Percentiles rank a stretch among this genome's conserved stretches.
Evolutionary conservation across 2,329 filamentous ascomycete genomes (phyloP).

Genomic region (Atkinsonella texensis): DNA sequence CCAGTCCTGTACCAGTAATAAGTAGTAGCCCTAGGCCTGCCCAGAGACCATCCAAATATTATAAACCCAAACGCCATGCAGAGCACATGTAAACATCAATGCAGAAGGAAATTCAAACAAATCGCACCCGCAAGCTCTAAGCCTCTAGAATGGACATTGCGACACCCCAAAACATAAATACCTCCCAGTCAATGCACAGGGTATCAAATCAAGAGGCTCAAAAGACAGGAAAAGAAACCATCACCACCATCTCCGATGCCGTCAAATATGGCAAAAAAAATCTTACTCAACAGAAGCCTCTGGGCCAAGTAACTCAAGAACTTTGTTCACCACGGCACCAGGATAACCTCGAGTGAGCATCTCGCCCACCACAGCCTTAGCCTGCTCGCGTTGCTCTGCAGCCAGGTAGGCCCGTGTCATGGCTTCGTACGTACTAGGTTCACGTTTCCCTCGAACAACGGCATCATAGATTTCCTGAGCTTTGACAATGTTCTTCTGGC

Average conservation of each 20-base stretch:
- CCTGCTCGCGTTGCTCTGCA: conserved; percentile 65
- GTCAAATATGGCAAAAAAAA: conserved; percentile 3
- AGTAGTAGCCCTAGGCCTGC: not conserved
- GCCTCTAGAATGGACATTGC: conserved; percentile 9
- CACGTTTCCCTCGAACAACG: conserved; percentile 67
- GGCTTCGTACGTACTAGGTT: conserved; percentile 96
- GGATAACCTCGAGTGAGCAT: conserved; percentile 88
- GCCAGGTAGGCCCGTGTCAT: conserved; percentile 92
- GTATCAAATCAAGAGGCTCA: conserved; percentile 14
- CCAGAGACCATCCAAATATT: conserved; percentile 13
- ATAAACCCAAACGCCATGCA: conserved; percentile 16
- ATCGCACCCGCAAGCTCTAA: conserved; percentile 2
- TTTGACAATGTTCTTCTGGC: conserved; percentile 67
- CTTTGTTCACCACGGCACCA: conserved; percentile 82
- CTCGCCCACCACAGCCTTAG: conserved; percentile 72
- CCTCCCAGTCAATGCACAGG: conserved; percentile 10
- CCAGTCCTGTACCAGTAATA: conserved; percentile 3
- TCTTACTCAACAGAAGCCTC: conserved; percentile 20
- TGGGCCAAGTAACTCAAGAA: conserved; percentile 66
- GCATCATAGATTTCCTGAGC: conserved; percentile 67
- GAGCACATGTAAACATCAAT: not conserved
- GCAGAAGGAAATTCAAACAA: conserved; percentile 1
- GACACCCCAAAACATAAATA: conserved; percentile 11
- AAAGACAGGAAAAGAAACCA: conserved; percentile 2
- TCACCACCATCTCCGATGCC: conserved; percentile 9